Conservation (phyloP, 257 asterid species). For the Datura wrightii region DNA sequence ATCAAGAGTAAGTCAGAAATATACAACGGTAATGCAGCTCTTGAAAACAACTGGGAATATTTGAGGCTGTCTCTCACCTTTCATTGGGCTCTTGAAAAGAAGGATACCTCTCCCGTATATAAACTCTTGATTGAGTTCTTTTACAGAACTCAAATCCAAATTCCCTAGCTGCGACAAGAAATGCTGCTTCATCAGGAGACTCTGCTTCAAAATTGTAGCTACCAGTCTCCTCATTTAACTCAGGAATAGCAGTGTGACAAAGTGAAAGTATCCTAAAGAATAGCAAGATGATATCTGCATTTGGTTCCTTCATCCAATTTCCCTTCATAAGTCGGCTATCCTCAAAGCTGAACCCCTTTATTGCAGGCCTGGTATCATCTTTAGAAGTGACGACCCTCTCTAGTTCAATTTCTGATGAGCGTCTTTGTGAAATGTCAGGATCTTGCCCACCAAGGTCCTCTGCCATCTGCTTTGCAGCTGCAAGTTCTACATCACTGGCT, state of each 20-base stretch:
- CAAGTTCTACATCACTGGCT: constrained; percentile 92
- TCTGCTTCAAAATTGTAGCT: constrained; percentile 79
- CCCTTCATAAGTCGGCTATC: constrained; percentile 84
- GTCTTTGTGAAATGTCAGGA: constrained; percentile 40
- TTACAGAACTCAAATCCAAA: constrained; percentile 89
- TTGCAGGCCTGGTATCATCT: constrained; percentile 58
- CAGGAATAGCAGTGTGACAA: constrained; percentile 96
- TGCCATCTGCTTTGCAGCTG: constrained; percentile 90
- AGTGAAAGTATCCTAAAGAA: constrained; percentile 82
- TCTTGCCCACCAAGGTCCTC: constrained; percentile 73
- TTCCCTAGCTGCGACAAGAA: constrained; percentile 95
- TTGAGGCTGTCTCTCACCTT: constrained; percentile 54
- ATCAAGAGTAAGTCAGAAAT: constrained; percentile 23
- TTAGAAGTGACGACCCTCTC: constrained; percentile 68
- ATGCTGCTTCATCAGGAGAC: constrained; percentile 93
- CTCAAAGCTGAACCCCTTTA: constrained; percentile 92
- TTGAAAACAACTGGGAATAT: constrained; percentile 9
- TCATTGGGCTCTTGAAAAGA: constrained; percentile 67
- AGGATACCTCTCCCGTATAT: constrained; percentile 77
- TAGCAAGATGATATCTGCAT: constrained; percentile 61
- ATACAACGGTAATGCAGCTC: neutral
- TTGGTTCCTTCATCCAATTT: constrained; percentile 79
- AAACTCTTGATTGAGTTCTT: constrained; percentile 79
- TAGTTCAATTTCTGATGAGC: constrained; percentile 70
- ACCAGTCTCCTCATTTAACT: constrained; percentile 78